phyloP scores from a whole-genome alignment of 2,329 filamentous ascomycete genomes.

The Chaetomiaceae sp. region DNA sequence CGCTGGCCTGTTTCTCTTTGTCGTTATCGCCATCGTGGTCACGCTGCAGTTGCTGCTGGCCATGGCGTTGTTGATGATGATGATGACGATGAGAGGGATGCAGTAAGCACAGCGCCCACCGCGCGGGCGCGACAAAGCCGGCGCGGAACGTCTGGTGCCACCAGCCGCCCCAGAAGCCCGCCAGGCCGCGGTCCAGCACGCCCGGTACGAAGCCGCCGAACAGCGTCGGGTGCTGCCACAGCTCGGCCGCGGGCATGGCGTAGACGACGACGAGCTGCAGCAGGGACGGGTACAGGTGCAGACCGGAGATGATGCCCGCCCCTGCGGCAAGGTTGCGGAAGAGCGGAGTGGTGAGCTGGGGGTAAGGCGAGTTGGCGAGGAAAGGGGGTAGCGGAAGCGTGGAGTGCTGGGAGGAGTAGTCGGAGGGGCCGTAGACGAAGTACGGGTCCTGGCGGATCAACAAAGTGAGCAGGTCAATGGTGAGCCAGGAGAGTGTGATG shows the following conservation, averaged over 20 bases:
- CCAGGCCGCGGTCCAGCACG: constrained; percentile 63
- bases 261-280: constrained; percentile 27
- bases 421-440: constrained; percentile 52
- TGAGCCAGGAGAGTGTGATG: constrained; percentile 54
- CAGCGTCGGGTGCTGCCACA: constrained; percentile 49
- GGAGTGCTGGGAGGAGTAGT: constrained; percentile 31
- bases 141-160: constrained; percentile 90
- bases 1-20: neutral
- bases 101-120: constrained; percentile 34
- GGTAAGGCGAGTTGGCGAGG: constrained; percentile 36
- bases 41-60: too few species aligned
- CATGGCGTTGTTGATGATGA: too few species aligned
- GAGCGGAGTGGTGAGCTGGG: constrained; percentile 44
- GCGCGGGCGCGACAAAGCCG: constrained; percentile 57
- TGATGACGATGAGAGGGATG: too few species aligned
- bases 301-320: constrained; percentile 50
- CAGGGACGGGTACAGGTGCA: constrained; percentile 55
- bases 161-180: constrained; percentile 76
- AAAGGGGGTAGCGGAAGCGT: constrained; percentile 35
- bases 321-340: constrained; percentile 54
- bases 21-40: too few species aligned
- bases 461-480: constrained; percentile 64
- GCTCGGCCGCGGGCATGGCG: constrained; percentile 31
- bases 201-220: constrained; percentile 46
- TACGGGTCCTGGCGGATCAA: constrained; percentile 72